Evolutionary conservation across 345 rosid species (phyloP), one percentile per base, ranked within the genome.

Genomic region (Eucalyptus tenuipes): DNA sequence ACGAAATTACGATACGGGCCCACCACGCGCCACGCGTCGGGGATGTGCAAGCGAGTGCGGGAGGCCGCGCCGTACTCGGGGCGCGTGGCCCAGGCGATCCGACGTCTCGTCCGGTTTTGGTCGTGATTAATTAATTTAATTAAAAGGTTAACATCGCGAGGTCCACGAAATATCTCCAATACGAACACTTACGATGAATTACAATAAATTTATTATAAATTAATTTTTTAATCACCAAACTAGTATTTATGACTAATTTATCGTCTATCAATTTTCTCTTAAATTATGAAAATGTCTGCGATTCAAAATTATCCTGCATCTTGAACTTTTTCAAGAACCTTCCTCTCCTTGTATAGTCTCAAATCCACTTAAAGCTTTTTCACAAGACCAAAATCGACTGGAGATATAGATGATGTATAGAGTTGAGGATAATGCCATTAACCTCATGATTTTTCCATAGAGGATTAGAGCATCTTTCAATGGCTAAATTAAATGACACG

Each of bases 381-480:
- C 2, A 0, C 0, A 2, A 7, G 1, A 0, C 1, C 25, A 52
- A 52, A 20, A 25, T 20, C 5, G 0, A 52, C 5, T 0, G 0
- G 5, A 52, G 0, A 18, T 52, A 18, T 18, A 1, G 0, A 52
- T 52, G 24, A 2, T 17, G 22, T 52, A 52, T 18, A 4, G 2
- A 52, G 57, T 18, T 18, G 0, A 52, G 2, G 18, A 7, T 52
- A 3, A 52, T 52, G 1, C 25, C 10, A 8, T 52, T 52, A 52
- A 52, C 0, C 57, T 52, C 24, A 18, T 52, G 0, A 18, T 18
- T 52, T 0, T 18, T 1, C 4, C 4, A 7, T 17, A 17, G 0
- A 50, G 2, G 2, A 17, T 50, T 50, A 2, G 1, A 0, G 1
- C 9, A 50, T 7, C 1, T 50, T 50, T 50, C 0, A 52, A 52